Percentiles rank a stretch among this genome's conserved stretches.
Conservation (phyloP, 495 filamentous ascomycete genomes). For the Neurospora sp. region DNA sequence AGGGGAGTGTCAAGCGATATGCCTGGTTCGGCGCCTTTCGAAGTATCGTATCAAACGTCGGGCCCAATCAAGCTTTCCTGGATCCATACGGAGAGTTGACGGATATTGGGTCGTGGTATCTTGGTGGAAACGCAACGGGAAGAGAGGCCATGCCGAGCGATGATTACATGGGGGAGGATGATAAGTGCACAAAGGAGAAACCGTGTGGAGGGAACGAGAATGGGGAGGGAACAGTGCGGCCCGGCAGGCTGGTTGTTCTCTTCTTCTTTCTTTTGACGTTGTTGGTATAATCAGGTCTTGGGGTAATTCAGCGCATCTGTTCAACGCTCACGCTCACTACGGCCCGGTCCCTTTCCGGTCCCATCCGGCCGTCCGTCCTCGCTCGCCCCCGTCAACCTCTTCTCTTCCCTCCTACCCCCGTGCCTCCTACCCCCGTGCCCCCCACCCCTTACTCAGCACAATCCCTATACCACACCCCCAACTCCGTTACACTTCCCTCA, state of each 20-base stretch:
- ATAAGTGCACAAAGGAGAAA: neutral
- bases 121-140: slow-evolving; percentile 40
- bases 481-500: slow-evolving; percentile 7
- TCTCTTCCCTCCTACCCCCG: neutral
- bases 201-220: neutral
- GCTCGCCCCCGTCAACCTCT: neutral
- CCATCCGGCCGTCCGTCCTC: neutral
- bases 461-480: slow-evolving; percentile 14
- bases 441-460: neutral
- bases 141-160: slow-evolving; percentile 3
- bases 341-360: neutral
- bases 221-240: neutral
- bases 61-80: slow-evolving; percentile 46
- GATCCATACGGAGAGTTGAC: slow-evolving; percentile 43
- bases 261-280: neutral
- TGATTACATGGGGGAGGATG: neutral
- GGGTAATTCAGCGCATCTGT: neutral
- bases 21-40: slow-evolving; percentile 58
- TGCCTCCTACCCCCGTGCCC: neutral
- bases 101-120: slow-evolving; percentile 52
- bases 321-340: neutral
- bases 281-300: neutral
- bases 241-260: neutral
- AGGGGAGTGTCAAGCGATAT: slow-evolving; percentile 42
- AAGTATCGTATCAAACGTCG: slow-evolving; percentile 45